phyloP scores from a whole-genome alignment of 768 basidiomycete species.

The Baorangia bicolor region DNA sequence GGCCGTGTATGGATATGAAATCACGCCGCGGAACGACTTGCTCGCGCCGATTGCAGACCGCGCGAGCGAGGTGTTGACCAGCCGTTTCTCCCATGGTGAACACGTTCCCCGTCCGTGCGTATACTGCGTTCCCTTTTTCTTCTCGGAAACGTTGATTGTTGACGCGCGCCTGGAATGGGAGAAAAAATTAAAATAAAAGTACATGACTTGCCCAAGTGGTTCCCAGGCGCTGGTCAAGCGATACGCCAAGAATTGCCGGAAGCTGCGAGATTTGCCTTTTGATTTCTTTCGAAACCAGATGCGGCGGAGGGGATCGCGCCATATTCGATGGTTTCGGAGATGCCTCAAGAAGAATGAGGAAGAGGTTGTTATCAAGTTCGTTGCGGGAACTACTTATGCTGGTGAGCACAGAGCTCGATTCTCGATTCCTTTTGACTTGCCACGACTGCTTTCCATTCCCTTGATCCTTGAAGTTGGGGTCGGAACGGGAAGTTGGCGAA shows the following conservation, averaged over 20 bases:
- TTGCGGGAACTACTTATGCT: conserved; percentile 32
- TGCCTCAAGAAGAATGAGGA: conserved; percentile 27
- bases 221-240: conserved; percentile 30
- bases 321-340: conserved; percentile 21
- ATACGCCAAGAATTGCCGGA: conserved; percentile 16
- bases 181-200: conserved; percentile 13
- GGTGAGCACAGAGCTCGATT: conserved; percentile 15
- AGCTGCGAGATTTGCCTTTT: conserved; percentile 17
- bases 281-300: conserved; percentile 21
- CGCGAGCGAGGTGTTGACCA: conserved; percentile 30
- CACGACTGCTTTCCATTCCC: neutral
- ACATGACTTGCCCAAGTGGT: conserved; percentile 30
- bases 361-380: conserved; percentile 27
- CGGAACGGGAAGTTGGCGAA: conserved; percentile 16
- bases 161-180: neutral
- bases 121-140: too few relatives aligned
- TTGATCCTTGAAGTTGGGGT: conserved; percentile 14
- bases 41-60: conserved; percentile 33
- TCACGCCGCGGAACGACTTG: conserved; percentile 29
- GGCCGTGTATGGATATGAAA: conserved; percentile 36
- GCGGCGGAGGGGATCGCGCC: conserved; percentile 18
- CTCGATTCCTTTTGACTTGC: neutral
- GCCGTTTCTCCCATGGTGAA: conserved; percentile 33
- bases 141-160: neutral
- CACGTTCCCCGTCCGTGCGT: conserved; percentile 30